Base-by-base conservation (phyloP, 192 early-diverging fungal genomes). In the Kickxella alabastrina region DNA sequence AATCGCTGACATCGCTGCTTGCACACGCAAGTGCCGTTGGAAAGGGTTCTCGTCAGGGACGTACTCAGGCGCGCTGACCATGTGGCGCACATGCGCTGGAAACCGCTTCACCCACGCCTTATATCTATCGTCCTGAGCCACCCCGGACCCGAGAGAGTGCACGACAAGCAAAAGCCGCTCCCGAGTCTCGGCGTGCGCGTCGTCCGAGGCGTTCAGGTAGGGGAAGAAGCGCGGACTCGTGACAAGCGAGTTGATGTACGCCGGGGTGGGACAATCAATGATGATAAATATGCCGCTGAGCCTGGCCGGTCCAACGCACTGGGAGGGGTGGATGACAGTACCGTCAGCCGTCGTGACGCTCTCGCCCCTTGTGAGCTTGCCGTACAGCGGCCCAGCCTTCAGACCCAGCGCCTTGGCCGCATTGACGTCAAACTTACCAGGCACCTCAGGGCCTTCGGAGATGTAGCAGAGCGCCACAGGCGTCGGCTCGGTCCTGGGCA, bases 341-440 rank as follows among this genome's bases (percentile, higher is more conserved):
- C 93, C 93, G 44, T 87, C 78, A 0, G 76, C 51, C 2, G 80
- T 51, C 2, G 60, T 62, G 2, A 89, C 80, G 24, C 77, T 68
- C 34, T 82, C 75, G 13, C 90, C 92, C 6, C 53, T 60, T 2
- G 77, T 76, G 23, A 92, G 77, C 21, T 79, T 48, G 0, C 85
- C 64, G 62, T 78, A 87, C 6, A 70, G 49, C 6, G 65, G 81
- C 0, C 92, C 92, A 1, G 83, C 80, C 39, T 74, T 73, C 0
- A 93, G 68, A 2, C 87, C 89, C 2, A 94, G 77, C 19, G 59
- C 75, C 18, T 62, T 28, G 9, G 91, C 92, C 0, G 80, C 80
- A 24, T 79, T 26, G 9, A 81, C 68, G 47, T 89, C 75, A 61
- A 97, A 93, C 55, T 92, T 94, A 19, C 92, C 90, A 0, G 79